phyloP scores from a whole-genome alignment of 768 basidiomycete genomes.

The Phlegmacium glaucopus region DNA sequence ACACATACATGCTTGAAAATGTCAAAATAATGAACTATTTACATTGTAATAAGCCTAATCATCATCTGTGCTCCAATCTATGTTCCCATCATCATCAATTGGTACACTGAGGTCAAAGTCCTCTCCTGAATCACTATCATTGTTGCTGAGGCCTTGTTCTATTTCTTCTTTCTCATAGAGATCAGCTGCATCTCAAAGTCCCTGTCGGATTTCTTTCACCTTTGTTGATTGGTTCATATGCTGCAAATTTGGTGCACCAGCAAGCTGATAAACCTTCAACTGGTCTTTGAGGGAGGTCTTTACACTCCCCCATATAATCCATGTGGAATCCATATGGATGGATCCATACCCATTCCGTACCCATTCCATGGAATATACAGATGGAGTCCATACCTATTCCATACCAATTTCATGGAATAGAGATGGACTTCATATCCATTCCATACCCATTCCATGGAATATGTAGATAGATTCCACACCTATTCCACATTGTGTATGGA shows the following conservation, averaged over 20 bases:
- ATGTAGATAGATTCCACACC: too few species aligned
- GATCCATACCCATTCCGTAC: too few species aligned
- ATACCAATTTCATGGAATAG: too few species aligned
- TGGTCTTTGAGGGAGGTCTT: constrained; percentile 6
- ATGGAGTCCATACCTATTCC: too few species aligned
- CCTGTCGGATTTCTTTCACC: background rate
- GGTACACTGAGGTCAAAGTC: background rate
- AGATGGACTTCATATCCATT: too few species aligned
- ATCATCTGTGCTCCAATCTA: background rate
- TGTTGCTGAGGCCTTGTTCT: too few species aligned
- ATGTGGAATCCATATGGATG: too few species aligned
- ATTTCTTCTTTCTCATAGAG: background rate
- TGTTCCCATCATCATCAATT: background rate
- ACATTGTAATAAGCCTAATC: background rate
- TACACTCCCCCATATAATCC: too few species aligned
- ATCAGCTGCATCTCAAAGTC: constrained; percentile 6
- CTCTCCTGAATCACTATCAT: background rate
- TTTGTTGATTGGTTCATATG: background rate
- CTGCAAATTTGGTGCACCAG: constrained; percentile 11
- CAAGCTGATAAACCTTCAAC: constrained; percentile 5
- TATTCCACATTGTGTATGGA: too few species aligned
- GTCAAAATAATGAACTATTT: background rate
- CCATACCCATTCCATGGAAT: too few species aligned
- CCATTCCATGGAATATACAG: too few species aligned
- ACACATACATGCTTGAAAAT: too few species aligned